phyloP scores from a whole-genome alignment of 2,329 filamentous ascomycete species.

The Camillea tinctor region DNA sequence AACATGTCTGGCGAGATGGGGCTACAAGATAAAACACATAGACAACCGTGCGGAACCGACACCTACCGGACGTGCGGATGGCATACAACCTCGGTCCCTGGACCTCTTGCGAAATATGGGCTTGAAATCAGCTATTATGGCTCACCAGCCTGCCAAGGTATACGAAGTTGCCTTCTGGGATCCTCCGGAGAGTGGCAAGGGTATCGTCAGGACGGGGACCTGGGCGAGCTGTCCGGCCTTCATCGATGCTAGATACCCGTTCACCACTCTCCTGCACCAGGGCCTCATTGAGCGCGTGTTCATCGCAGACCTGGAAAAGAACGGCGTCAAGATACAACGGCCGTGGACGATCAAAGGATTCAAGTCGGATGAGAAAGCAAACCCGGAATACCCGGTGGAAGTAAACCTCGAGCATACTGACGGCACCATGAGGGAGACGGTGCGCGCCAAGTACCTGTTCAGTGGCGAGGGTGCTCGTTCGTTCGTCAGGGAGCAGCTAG shows the following conservation, averaged over 20 bases:
- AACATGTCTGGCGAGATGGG: slow-evolving; percentile 85
- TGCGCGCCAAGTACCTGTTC: slow-evolving; percentile 69
- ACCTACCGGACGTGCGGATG: slow-evolving; percentile 81
- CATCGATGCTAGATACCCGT: slow-evolving; percentile 69
- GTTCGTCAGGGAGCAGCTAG: slow-evolving; percentile 60
- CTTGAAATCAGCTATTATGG: slow-evolving; percentile 84
- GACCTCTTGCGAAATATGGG: slow-evolving; percentile 89
- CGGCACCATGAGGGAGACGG: slow-evolving; percentile 64
- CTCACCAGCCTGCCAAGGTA: slow-evolving; percentile 80
- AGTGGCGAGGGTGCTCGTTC: slow-evolving; percentile 71
- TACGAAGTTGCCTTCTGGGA: slow-evolving; percentile 78
- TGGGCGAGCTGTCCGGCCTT: slow-evolving; percentile 91
- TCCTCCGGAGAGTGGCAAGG: slow-evolving; percentile 51
- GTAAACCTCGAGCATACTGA: slow-evolving; percentile 77
- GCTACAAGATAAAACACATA: slow-evolving; percentile 92
- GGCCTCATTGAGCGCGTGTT: slow-evolving; percentile 70
- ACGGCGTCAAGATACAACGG: slow-evolving; percentile 59
- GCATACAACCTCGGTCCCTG: slow-evolving; percentile 85
- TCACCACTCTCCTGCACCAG: slow-evolving; percentile 70
- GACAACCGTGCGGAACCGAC: slow-evolving; percentile 88
- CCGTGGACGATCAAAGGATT: slow-evolving; percentile 66
- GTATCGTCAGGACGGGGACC: slow-evolving; percentile 65
- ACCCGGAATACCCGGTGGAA: slow-evolving; percentile 72
- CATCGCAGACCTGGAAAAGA: slow-evolving; percentile 62
- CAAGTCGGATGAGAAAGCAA: slow-evolving; percentile 52